Base-by-base conservation (phyloP, 192 early-diverging fungal genomes). In the Ambispora gerdemannii region DNA sequence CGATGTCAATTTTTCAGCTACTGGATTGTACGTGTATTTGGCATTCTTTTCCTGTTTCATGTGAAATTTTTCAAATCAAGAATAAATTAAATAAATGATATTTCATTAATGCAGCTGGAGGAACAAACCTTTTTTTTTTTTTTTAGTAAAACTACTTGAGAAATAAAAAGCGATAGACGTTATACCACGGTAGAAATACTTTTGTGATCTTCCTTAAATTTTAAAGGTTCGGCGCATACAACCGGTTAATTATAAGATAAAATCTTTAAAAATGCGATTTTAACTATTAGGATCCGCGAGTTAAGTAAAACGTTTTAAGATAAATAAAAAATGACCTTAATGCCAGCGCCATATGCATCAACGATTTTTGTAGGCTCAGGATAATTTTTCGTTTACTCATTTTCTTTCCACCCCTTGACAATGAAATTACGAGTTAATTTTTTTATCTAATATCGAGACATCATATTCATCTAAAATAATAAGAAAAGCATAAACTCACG, bases 361-460 rank as follows among this genome's bases (percentile, higher is more conserved):
- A 99, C 80, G 55, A 99, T 81, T 30, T 84, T 55, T 67, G 63
- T 86, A 32, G 96, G 96, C 67, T 97, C 94, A 13, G 97, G 95
- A 78, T 99, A 99, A 86, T 99, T 99, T 88, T 98, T 94, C 92
- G 85, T 86, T 99, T 99, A 75, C 88, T 91, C 97, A 99, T 99
- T 83, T 99, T 99, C 81, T 97, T 97, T 74, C 97, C 97, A 72
- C 98, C 97, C n/a, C 83, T 86, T 53, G 35, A 60, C 28, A 38
- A 51, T 7, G 31, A 59, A 11, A 28, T n/a, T n/a, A n/a, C n/a
- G n/a, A n/a, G n/a, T n/a, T n/a, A n/a, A n/a, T n/a, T n/a, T n/a
- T n/a, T n/a, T n/a, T n/a, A n/a, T n/a, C n/a, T n/a, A n/a, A n/a
- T n/a, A n/a, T n/a, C n/a, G n/a, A n/a, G n/a, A n/a, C n/a, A n/a